phyloP scores from a whole-genome alignment of 768 basidiomycete genomes.

The Lentinula aciculospora region DNA sequence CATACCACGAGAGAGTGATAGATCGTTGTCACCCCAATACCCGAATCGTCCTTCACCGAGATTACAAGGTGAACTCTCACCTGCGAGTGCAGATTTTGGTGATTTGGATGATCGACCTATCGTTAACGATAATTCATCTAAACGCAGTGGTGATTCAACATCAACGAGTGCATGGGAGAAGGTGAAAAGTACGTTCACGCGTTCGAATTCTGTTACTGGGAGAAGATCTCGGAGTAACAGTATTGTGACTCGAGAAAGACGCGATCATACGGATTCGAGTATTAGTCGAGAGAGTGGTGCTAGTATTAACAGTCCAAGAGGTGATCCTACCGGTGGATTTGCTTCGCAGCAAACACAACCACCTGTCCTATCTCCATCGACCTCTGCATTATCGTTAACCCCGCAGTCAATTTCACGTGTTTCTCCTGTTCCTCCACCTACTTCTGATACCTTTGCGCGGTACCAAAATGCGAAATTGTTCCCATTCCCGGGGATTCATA shows the following conservation, averaged over 20 bases:
- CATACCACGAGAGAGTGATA: constrained; percentile 34
- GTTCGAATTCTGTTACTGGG: constrained; percentile 61
- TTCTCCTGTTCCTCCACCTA: constrained; percentile 76
- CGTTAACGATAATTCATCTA: constrained; percentile 40
- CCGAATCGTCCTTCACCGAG: constrained; percentile 60
- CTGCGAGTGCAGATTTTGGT: constrained; percentile 41
- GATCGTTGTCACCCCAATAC: constrained; percentile 50
- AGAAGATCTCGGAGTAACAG: constrained; percentile 80
- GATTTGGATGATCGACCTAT: constrained; percentile 43
- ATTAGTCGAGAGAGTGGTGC: constrained; percentile 73
- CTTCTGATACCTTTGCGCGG: constrained; percentile 63
- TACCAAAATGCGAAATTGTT: constrained; percentile 80
- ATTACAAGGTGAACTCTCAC: constrained; percentile 56
- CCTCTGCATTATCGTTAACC: constrained; percentile 60
- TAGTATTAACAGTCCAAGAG: constrained; percentile 59
- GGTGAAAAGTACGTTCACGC: constrained; percentile 60
- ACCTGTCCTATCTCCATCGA: constrained; percentile 51
- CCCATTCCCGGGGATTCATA: constrained; percentile 85
- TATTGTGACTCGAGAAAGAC: constrained; percentile 57
- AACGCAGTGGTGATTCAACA: constrained; percentile 50
- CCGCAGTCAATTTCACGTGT: constrained; percentile 52
- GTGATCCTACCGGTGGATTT: constrained; percentile 38
- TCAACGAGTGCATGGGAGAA: constrained; percentile 67
- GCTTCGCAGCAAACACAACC: constrained; percentile 33
- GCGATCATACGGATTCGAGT: constrained; percentile 67